Percentiles rank a stretch among this genome's conserved stretches.
These are phyloP conservation scores for Saturnispora saitoi DNA, from an alignment of 805 yeast genomes.

Conservation along the genomic window DNA sequence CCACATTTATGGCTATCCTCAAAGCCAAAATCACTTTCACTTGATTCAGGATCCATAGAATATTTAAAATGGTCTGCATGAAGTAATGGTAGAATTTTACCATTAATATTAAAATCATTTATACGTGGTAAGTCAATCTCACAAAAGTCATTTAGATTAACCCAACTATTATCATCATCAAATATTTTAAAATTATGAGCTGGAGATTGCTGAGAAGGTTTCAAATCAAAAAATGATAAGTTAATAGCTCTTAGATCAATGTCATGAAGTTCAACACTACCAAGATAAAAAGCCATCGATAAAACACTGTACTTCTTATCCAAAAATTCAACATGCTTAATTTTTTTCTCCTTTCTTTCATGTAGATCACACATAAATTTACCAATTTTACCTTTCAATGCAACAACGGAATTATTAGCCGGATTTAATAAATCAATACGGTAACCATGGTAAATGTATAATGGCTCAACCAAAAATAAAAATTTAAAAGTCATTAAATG, in stretches of 20 bases:
- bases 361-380: conserved; percentile 53
- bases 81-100: conserved; percentile 53
- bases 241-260: conserved; percentile 55
- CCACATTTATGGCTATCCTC: conserved; percentile 57
- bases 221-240: conserved; percentile 31
- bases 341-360: conserved; percentile 43
- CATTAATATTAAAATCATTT: conserved; percentile 29
- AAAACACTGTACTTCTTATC: conserved; percentile 39
- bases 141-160: conserved; percentile 51
- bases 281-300: conserved; percentile 56
- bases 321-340: conserved; percentile 41
- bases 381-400: conserved; percentile 55
- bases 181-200: conserved; percentile 27
- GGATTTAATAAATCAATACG: conserved; percentile 39
- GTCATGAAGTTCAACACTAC: conserved; percentile 44
- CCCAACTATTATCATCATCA: conserved; percentile 54
- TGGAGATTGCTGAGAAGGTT: conserved; percentile 4
- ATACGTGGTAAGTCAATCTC: conserved; percentile 44
- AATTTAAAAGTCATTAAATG: conserved; percentile 71
- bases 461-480: conserved; percentile 59
- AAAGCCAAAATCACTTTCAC: conserved; percentile 34
- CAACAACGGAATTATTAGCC: conserved; percentile 41
- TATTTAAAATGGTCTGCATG: conserved; percentile 65
- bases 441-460: conserved; percentile 65
- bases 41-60: conserved; percentile 41